A percentile compares a stretch with the other conserved stretches of the same genome.
Evolutionary conservation across 192 early-diverging fungal genomes (phyloP).

Genomic region (Coemansia sp.): DNA sequence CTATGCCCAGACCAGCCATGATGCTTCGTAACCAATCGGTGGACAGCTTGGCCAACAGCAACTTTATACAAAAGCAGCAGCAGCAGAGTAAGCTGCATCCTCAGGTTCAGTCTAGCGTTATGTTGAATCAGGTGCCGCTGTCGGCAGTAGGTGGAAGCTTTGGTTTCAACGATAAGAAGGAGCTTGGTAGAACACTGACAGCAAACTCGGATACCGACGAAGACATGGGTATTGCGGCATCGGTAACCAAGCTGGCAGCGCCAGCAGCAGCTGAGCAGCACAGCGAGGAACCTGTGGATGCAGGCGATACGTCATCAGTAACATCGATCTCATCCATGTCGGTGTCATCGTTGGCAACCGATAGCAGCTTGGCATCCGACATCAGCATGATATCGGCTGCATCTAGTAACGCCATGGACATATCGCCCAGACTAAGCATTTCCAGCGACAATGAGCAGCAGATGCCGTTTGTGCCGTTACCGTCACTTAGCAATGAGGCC

Average conservation of each 20-base stretch:
- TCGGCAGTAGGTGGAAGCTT: conserved; percentile 7
- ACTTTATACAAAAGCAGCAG: not conserved
- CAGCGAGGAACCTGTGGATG: not conserved
- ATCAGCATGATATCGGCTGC: conserved; percentile 12
- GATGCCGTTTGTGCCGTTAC: no score
- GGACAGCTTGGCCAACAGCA: not conserved
- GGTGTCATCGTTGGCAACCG: not conserved
- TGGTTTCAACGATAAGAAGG: not conserved
- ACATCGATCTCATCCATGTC: conserved; percentile 16
- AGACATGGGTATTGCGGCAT: conserved; percentile 35
- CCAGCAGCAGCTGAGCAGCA: not conserved
- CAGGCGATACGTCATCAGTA: conserved; percentile 1
- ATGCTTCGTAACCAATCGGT: not conserved
- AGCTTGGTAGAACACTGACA: not conserved
- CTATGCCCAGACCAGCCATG: not conserved
- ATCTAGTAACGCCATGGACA: not conserved
- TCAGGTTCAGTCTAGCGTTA: not conserved
- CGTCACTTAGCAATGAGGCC: no score
- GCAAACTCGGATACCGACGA: conserved; percentile 28
- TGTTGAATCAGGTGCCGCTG: conserved; percentile 5
- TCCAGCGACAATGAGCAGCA: not conserved
- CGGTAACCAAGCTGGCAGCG: conserved; percentile 13
- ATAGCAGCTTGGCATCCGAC: not conserved
- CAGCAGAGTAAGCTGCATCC: not conserved
- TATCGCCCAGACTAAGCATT: conserved; percentile 4